A percentile compares a stretch with the other conserved stretches of the same genome.
Conservation (phyloP, 2,329 filamentous ascomycete genomes). For the Trichophyton benhamiae region DNA sequence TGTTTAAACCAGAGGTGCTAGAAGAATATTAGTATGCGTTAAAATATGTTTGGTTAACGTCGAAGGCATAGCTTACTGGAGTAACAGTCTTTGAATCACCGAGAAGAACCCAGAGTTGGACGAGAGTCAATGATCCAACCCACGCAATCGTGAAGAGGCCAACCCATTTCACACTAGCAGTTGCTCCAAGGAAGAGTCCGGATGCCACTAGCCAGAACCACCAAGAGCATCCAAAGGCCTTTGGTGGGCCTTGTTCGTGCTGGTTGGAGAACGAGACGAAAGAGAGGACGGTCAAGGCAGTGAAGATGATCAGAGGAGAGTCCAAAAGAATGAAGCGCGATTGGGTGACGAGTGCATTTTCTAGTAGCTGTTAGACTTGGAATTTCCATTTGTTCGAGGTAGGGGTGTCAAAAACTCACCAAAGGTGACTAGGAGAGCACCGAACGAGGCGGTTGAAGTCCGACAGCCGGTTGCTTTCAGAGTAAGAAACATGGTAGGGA, state of each 20-base stretch:
- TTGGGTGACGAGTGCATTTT: conserved; percentile 91
- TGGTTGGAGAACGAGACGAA: conserved; percentile 94
- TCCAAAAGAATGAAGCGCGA: conserved; percentile 92
- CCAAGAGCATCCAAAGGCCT: conserved; percentile 82
- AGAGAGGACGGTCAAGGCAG: conserved; percentile 76
- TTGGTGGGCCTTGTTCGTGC: conserved; percentile 78
- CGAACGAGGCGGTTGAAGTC: conserved; percentile 70
- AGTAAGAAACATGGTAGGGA: conserved; percentile 88
- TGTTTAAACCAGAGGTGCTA: conserved; percentile 82
- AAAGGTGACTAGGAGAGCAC: conserved; percentile 78
- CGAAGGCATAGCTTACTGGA: conserved; percentile 58
- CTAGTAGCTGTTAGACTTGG: conserved; percentile 36
- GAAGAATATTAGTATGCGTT: not conserved
- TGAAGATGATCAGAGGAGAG: conserved; percentile 85
- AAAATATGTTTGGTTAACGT: conserved; percentile 61
- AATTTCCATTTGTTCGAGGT: not conserved
- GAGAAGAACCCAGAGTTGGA: conserved; percentile 91
- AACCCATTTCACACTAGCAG: conserved; percentile 96
- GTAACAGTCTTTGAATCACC: conserved; percentile 81
- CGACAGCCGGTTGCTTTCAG: conserved; percentile 83
- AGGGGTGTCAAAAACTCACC: conserved; percentile 40
- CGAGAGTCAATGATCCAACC: conserved; percentile 78
- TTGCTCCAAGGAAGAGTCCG: conserved; percentile 77
- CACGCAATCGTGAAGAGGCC: conserved; percentile 97
- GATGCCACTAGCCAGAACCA: conserved; percentile 95